A percentile compares a stretch with the other conserved stretches of the same genome.
Evolutionary conservation across 495 filamentous ascomycete species (phyloP).

Genomic region (Podospora fimiseda): DNA sequence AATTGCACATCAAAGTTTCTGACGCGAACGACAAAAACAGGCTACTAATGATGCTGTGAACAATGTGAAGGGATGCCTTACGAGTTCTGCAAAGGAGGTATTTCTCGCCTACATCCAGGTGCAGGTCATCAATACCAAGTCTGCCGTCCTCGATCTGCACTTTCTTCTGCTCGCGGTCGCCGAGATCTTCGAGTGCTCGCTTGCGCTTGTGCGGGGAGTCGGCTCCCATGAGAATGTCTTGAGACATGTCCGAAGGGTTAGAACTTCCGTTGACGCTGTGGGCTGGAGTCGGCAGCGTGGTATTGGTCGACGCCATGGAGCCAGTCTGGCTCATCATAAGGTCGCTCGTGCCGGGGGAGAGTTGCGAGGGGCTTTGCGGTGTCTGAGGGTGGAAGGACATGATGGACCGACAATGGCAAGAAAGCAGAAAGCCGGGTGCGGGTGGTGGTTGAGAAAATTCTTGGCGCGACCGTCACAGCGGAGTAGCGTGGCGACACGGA

Average conservation of each 20-base stretch:
- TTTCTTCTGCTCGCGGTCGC: conserved; percentile 50
- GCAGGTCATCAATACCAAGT: conserved; percentile 49
- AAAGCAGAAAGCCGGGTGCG: conserved; percentile 1
- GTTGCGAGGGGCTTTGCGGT: conserved; percentile 53
- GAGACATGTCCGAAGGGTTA: conserved; percentile 32
- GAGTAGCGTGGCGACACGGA: conserved; percentile 15
- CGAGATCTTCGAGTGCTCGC: conserved; percentile 39
- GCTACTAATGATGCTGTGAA: conserved; percentile 8
- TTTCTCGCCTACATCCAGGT: conserved; percentile 51
- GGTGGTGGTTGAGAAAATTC: conserved; percentile 13
- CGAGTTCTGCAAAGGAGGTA: conserved; percentile 56
- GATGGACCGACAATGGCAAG: conserved; percentile 26
- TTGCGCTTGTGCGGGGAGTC: conserved; percentile 50
- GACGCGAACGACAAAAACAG: conserved; percentile 3
- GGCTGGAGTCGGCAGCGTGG: conserved; percentile 45
- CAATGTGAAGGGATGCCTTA: conserved; percentile 46
- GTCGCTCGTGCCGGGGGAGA: conserved; percentile 42
- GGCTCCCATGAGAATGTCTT: conserved; percentile 36
- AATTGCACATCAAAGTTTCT: neutral
- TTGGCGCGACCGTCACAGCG: conserved; percentile 12
- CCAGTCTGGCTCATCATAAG: conserved; percentile 38
- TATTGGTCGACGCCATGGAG: conserved; percentile 39
- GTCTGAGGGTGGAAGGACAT: conserved; percentile 55
- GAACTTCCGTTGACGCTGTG: conserved; percentile 54
- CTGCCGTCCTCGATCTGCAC: conserved; percentile 47